Percentiles rank a stretch among this genome's conserved stretches.
Evolutionary conservation across 108 stramenopile genomes (phyloP).

Genomic region (Skeletonema grethae): DNA sequence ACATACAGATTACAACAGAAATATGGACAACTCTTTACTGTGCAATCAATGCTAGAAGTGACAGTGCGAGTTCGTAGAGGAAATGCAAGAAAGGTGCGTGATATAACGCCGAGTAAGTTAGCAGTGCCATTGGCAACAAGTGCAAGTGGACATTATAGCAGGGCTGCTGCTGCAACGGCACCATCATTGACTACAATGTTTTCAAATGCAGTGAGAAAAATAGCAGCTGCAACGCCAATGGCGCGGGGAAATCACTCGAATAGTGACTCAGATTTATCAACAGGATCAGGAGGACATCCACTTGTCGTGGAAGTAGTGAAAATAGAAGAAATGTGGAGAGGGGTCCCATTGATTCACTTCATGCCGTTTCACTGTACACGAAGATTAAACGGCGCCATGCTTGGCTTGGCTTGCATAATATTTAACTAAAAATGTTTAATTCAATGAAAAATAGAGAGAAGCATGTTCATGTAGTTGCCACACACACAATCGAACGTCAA

Average conservation of each 20-base stretch:
- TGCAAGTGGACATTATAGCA: constrained; percentile 6
- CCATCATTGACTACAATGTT: not conserved
- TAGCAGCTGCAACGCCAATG: constrained; percentile 2
- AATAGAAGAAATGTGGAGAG: constrained; percentile 47
- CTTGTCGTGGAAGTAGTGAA: constrained; percentile 35
- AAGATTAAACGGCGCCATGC: constrained; percentile 30
- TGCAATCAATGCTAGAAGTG: constrained; percentile 22
- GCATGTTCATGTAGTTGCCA: not conserved
- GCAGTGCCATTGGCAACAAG: constrained; percentile 10
- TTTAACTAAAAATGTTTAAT: constrained; percentile 8
- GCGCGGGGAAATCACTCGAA: not conserved
- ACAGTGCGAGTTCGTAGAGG: constrained; percentile 25
- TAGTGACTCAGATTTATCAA: not conserved
- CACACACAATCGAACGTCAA: not conserved
- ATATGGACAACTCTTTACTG: constrained; percentile 8
- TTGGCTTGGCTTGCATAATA: constrained; percentile 7
- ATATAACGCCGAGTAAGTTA: not conserved
- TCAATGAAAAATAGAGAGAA: not conserved
- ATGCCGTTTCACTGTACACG: constrained; percentile 29
- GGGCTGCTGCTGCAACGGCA: constrained; percentile 10
- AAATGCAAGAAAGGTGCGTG: constrained; percentile 1
- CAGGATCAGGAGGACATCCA: not conserved
- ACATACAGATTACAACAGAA: constrained; percentile 20
- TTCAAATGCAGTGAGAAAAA: not conserved
- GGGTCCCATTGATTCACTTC: constrained; percentile 22